Evolutionary conservation across 176 grass and related monocot genomes (phyloP).

Genomic region (Eremochloa ophiuroides): DNA sequence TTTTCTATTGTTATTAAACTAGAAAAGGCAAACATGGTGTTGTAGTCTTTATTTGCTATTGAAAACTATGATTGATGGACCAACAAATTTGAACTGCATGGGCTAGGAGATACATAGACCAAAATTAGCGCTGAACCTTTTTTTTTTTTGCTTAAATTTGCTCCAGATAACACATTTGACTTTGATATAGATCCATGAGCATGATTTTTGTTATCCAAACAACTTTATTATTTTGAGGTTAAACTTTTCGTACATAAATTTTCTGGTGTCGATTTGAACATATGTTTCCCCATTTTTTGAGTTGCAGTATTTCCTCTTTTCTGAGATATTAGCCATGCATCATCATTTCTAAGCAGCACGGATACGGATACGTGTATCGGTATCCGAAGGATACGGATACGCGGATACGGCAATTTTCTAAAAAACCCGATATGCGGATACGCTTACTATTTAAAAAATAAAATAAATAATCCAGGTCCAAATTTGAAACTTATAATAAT

Average conservation of each 20-base stretch:
- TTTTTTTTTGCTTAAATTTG: not conserved
- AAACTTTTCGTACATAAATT: not conserved
- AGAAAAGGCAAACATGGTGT: not conserved
- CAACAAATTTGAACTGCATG: not conserved
- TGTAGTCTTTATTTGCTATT: not conserved
- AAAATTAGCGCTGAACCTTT: not conserved
- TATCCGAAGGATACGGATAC: too few relatives aligned
- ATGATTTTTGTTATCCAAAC: not conserved
- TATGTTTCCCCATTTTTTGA: not conserved
- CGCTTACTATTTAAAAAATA: too few relatives aligned
- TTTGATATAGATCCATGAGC: not conserved
- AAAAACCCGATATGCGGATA: too few relatives aligned
- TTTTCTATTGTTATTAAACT: conserved; percentile 19
- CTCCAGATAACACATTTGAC: not conserved
- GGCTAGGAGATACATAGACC: not conserved
- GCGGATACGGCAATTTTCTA: too few relatives aligned
- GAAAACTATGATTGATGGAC: not conserved
- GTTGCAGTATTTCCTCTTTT: not conserved
- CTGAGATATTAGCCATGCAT: not conserved
- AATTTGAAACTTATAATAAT: too few relatives aligned
- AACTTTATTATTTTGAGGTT: not conserved
- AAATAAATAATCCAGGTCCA: too few relatives aligned
- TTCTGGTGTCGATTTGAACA: not conserved
- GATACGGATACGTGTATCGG: too few relatives aligned
- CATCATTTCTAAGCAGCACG: too few relatives aligned